Conservation (phyloP, 148 eudicot genomes). For the Gaultheria prostrata region DNA sequence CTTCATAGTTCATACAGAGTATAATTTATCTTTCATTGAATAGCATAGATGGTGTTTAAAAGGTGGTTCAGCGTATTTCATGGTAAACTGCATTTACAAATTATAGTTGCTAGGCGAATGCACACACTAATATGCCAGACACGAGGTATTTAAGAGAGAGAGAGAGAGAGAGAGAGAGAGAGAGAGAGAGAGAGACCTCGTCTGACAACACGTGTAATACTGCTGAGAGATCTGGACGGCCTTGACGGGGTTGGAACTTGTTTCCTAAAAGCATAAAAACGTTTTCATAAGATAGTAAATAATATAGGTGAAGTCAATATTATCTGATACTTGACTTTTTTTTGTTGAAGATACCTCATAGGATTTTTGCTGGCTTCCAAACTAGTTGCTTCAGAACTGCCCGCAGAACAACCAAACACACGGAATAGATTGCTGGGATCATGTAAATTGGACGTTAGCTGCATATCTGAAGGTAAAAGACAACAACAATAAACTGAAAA, state of each 20-base stretch:
- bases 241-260: constrained; percentile 83
- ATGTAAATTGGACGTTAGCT: constrained; percentile 9
- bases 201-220: constrained; percentile 63
- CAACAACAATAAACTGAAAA: neutral
- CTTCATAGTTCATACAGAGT: neutral
- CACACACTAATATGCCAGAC: neutral
- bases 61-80: neutral
- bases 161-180: constrained; percentile 16
- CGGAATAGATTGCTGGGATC: constrained; percentile 90
- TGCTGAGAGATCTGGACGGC: constrained; percentile 72
- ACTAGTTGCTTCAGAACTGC: constrained; percentile 85
- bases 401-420: constrained; percentile 78
- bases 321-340: neutral
- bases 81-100: neutral
- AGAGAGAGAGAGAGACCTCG: constrained; percentile 43
- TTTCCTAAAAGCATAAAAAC: constrained; percentile 42
- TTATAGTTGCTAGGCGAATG: neutral
- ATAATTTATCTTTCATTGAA: neutral
- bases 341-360: constrained; percentile 57
- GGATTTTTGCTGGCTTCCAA: constrained; percentile 98
- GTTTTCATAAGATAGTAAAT: neutral
- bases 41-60: neutral
- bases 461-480: neutral
- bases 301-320: constrained; percentile 5
- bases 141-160: neutral